Base-by-base conservation (phyloP, 768 basidiomycete genomes). In the Leucocoprinus leucothites region DNA sequence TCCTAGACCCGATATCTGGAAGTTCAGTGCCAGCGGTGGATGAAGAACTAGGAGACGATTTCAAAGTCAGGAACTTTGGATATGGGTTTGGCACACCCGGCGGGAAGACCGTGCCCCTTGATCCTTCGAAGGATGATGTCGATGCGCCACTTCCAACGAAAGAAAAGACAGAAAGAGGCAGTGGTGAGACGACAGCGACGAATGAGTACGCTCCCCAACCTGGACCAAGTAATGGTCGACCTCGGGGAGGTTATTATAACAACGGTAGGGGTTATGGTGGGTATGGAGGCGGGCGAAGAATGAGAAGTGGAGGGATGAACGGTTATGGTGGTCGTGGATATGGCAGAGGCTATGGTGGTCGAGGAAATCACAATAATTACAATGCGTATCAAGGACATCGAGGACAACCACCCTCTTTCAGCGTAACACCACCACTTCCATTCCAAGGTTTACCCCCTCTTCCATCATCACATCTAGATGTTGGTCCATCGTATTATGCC, bases 1-100 rank as follows among this genome's bases (percentile, higher is more conserved):
- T 21, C 21, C 9, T 48, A 18, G 45, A n/a, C 14, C n/a, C 19
- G 16, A 25, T 18, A 9, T 14, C 19, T 11, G 31, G 8, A 22
- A n/a, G 26, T 6, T n/a, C 34, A 11, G 9, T 40, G 8, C 22
- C 22, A 14, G n/a, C 38, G 6, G 34, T 25, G 45, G 53, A 40
- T 38, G 47, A 42, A 28, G 42, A 25, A 13, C 21, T 53, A 7
- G 60, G 53, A 31, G 76, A 75, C 45, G 72, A 77, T 9, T 81
- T 78, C 65, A 75, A 77, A 53, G 85, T 87, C 42, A 79, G 74
- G 57, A 76, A 87, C 61, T 86, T 75, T 53, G 86, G 86, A 8
- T 87, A 71, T 61, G 85, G 85, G 3, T 87, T 87, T 58, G 86
- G 86, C 1, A 67, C 71, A 11, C 65, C 67, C 9, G 71, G 74